Conservation (phyloP, 2,329 filamentous ascomycete species). For the Penicillium sp. region DNA sequence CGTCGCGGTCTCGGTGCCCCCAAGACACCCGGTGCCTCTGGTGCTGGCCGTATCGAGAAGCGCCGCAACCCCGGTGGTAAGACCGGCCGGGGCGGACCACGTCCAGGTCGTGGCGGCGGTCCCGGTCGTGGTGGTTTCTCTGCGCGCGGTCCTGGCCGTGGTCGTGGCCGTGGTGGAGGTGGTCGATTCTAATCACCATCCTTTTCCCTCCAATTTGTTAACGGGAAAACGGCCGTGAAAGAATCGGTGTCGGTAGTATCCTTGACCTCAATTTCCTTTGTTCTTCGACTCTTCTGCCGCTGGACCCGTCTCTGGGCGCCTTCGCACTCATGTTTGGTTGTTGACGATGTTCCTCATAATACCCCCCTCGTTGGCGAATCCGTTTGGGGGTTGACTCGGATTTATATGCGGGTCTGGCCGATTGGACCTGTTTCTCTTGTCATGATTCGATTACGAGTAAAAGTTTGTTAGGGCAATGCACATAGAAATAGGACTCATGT, state of each 20-base stretch:
- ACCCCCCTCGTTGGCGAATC: constrained; percentile 19
- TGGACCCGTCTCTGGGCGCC: not conserved
- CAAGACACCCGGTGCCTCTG: constrained; percentile 27
- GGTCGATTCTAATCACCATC: not conserved
- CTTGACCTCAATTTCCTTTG: not conserved
- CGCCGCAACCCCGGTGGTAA: constrained; percentile 19
- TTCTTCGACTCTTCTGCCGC: not conserved
- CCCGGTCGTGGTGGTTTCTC: constrained; percentile 9
- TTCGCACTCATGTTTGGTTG: constrained; percentile 7
- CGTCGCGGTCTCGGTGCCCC: constrained; percentile 29
- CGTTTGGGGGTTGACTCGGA: constrained; percentile 17
- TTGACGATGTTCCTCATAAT: constrained; percentile 18
- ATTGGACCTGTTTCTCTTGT: constrained; percentile 13
- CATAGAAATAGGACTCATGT: constrained; percentile 16
- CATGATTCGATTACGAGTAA: constrained; percentile 22
- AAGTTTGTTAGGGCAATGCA: constrained; percentile 23
- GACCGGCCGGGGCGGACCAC: constrained; percentile 17
- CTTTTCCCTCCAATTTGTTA: not conserved
- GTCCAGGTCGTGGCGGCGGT: constrained; percentile 12
- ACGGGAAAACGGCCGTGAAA: not conserved
- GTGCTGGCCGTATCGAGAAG: constrained; percentile 31
- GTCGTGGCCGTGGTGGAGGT: constrained; percentile 1
- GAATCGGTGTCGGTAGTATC: not conserved
- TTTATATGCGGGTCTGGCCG: constrained; percentile 6
- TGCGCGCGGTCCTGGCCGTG: constrained; percentile 6